A percentile compares a stretch with the other conserved stretches of the same genome.
These are phyloP conservation scores for Malus fusca DNA, from an alignment of 306 rosid genomes.

Conservation along the genomic window DNA sequence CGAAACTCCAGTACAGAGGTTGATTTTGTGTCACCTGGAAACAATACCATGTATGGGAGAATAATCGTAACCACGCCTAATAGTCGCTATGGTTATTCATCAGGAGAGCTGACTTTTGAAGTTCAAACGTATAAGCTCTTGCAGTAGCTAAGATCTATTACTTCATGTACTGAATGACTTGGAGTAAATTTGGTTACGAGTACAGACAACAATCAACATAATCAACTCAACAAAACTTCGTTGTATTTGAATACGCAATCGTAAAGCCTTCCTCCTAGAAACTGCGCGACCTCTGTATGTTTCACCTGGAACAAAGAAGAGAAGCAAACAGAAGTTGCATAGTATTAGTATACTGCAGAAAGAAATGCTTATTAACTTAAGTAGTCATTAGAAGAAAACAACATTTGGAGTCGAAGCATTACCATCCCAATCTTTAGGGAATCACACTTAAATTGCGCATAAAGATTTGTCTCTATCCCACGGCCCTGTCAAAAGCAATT, in stretches of 20 bases:
- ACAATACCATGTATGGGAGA: not conserved
- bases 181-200: slow-evolving; percentile 16
- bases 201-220: slow-evolving; percentile 7
- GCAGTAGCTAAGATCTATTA: not conserved
- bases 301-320: slow-evolving; percentile 55
- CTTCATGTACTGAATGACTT: not conserved
- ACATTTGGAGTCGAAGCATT: slow-evolving; percentile 5
- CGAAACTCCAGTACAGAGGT: not conserved
- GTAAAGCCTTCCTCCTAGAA: slow-evolving; percentile 86
- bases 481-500: slow-evolving; percentile 65
- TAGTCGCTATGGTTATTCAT: slow-evolving; percentile 1
- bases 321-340: not conserved
- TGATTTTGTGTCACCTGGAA: not conserved
- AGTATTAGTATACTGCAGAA: not conserved
- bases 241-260: slow-evolving; percentile 93
- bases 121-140: slow-evolving; percentile 9
- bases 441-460: slow-evolving; percentile 88
- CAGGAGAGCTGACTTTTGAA: not conserved
- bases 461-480: slow-evolving; percentile 87
- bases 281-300: slow-evolving; percentile 86
- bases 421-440: slow-evolving; percentile 97
- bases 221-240: slow-evolving; percentile 41
- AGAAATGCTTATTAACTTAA: slow-evolving; percentile 9
- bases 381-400: not conserved
- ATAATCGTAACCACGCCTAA: not conserved